Percentiles rank a stretch among this genome's conserved stretches.
These are phyloP conservation scores for Kuraishia hungarica DNA, from an alignment of 805 yeast genomes.

Conservation along the genomic window DNA sequence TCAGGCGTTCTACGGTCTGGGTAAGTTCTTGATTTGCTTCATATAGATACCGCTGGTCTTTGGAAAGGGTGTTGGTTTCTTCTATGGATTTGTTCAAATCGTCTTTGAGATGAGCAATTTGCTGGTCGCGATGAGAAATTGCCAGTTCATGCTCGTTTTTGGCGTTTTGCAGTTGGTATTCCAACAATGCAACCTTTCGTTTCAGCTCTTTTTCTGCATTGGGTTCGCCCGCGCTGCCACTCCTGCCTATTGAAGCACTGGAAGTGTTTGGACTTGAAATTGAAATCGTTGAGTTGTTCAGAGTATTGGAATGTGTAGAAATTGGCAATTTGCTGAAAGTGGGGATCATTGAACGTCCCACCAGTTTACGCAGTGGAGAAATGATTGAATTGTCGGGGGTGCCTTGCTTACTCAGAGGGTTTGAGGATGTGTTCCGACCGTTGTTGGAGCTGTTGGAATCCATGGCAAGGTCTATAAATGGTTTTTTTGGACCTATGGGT, in stretches of 20 bases:
- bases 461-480: no score
- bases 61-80: not conserved
- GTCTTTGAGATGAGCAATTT: not conserved
- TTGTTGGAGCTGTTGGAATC: no score
- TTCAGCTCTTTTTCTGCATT: not conserved
- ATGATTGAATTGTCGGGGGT: not conserved
- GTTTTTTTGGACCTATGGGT: no score
- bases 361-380: not conserved
- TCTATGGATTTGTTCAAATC: not conserved
- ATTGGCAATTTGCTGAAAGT: not conserved
- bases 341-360: not conserved
- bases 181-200: not conserved
- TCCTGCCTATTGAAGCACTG: not conserved
- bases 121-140: not conserved
- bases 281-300: not conserved
- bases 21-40: not conserved
- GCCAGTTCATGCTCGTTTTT: not conserved
- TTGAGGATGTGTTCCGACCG: no score
- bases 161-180: not conserved
- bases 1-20: not conserved
- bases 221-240: not conserved
- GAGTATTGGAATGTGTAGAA: not conserved
- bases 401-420: no score
- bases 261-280: not conserved
- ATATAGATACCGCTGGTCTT: slow-evolving; percentile 1